These are phyloP conservation scores for Coemansia reversa DNA, from an alignment of 192 early-diverging fungal genomes.

Conservation along the genomic window DNA sequence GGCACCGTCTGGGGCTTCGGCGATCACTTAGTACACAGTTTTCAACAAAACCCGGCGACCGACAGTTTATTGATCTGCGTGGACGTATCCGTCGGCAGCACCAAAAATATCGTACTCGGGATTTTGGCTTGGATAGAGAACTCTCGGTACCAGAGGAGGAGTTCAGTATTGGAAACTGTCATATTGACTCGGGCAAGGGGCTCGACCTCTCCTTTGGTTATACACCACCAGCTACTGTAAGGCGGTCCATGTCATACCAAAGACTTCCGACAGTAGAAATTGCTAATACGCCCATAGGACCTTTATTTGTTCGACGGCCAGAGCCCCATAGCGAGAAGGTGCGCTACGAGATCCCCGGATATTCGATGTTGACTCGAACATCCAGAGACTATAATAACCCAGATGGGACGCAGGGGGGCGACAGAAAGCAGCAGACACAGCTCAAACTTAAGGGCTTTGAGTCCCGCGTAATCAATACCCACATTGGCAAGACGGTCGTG, in stretches of 20 bases:
- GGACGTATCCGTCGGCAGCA: constrained; percentile 3
- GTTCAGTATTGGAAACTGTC: constrained; percentile 3
- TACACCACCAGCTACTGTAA: not conserved
- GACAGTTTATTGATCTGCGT: constrained; percentile 23
- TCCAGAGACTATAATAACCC: not conserved
- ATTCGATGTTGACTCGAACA: constrained; percentile 38
- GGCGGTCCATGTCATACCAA: too few species aligned
- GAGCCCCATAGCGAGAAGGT: constrained; percentile 19
- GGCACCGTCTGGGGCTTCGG: constrained; percentile 21
- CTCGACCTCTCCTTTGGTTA: constrained; percentile 8
- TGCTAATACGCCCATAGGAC: constrained; percentile 6
- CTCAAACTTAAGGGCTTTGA: constrained; percentile 44
- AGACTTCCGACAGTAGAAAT: constrained; percentile 3
- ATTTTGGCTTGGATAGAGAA: constrained; percentile 11
- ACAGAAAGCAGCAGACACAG: constrained; percentile 16
- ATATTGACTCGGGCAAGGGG: constrained; percentile 9
- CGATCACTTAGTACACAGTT: constrained; percentile 37
- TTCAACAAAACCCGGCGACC: constrained; percentile 13
- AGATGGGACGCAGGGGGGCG: not conserved
- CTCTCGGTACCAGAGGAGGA: constrained; percentile 2
- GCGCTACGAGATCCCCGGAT: constrained; percentile 32
- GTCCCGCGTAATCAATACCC: constrained; percentile 44
- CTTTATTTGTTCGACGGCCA: constrained; percentile 26
- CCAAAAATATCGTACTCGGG: not conserved
- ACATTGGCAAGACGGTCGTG: constrained; percentile 32